Evolutionary conservation across 2,329 filamentous ascomycete genomes (phyloP), one percentile per base, ranked within the genome.

Genomic region (Colletotrichum musicola): DNA sequence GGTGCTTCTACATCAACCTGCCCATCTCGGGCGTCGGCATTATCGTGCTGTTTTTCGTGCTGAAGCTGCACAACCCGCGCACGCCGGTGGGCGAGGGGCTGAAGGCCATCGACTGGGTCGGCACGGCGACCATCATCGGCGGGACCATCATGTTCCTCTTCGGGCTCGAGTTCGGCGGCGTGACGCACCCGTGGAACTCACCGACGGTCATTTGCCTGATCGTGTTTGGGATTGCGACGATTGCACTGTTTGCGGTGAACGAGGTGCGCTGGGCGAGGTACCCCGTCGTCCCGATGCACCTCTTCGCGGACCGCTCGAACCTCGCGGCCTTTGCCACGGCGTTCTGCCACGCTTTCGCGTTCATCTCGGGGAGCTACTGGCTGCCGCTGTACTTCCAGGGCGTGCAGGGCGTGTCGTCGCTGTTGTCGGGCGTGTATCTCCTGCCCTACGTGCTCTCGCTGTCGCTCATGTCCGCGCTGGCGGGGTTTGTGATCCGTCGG

Each of bases 361-460:
- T 91, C 77, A 90, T 92, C 47, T 88, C 85, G 0, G 84, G 84
- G 1, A 87, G 89, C 57, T 94, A 93, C 78, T 94, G 92, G 73
- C 81, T 94, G 27, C 92, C 92, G 0, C 83, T 94, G 0, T 94
- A 91, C 78, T 90, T 93, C 62, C 92, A 95, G 75, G 86, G 89
- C 3, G 91, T 90, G 0, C 84, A 90, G 2, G 84, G 85, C 58
- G 88, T 87, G 1, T 84, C 84, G 0, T 89, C 90, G 0, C 80
- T 92, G 40, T 81, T 82, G n/a, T 92, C 89, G 0, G 86, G 86
- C 4, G 75, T 91, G 0, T 84, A 91, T 13, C 82, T 92, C 2
- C 81, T 93, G 0, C 90, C 92, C 0, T 86, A 90, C 47, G 88
- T 87, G 22, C 73, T 86, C 14, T 77, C 81, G n/a, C 79, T 84